Evolutionary conservation across 257 asterid genomes (phyloP), one percentile per base, ranked within the genome.

Genomic region (Anisodus acutangulus): DNA sequence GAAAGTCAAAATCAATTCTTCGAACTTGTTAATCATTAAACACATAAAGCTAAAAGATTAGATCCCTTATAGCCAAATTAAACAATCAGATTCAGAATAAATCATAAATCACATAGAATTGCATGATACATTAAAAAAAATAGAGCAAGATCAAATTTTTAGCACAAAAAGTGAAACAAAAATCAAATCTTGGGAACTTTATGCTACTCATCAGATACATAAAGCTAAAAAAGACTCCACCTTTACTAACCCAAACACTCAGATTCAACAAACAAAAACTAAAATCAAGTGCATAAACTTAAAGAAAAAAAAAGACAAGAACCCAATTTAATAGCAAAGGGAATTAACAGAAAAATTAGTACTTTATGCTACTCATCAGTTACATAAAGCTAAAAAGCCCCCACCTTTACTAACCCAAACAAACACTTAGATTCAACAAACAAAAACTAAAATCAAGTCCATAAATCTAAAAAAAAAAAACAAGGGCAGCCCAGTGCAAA

Each of bases 191-290:
- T 15, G 9, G 39, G 59, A 49, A 5, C 13, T 17, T 17, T 15
- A 3, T 59, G 59, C 88, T 80, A 57, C 88, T 62, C 57, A 94
- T 97, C 97, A 94, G 90, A 95, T 54, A 54, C 17, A 54, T 13
- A 54, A 22, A 22, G 26, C 26, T 22, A 22, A 22, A 22, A 22
- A 22, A 22, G 26, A 22, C 26, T 22, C 26, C 26, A 22, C 26
- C 26, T 22, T 22, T 22, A 22, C 26, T 22, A 22, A 22, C 26
- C 26, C 26, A 22, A 54, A 69, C 31, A 37, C 49, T 68, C 76
- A 41, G 78, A 69, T 69, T 37, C 19, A n/a, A 15, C 22, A 16
- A 55, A 66, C 53, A 41, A 71, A n/a, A 9, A 80, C 53, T 0
- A 70, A 9, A 41, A 17, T 41, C 78, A 71, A n/a, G 9, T 70